Conservation (phyloP, 306 rosid species). For the Parietaria judaica region DNA sequence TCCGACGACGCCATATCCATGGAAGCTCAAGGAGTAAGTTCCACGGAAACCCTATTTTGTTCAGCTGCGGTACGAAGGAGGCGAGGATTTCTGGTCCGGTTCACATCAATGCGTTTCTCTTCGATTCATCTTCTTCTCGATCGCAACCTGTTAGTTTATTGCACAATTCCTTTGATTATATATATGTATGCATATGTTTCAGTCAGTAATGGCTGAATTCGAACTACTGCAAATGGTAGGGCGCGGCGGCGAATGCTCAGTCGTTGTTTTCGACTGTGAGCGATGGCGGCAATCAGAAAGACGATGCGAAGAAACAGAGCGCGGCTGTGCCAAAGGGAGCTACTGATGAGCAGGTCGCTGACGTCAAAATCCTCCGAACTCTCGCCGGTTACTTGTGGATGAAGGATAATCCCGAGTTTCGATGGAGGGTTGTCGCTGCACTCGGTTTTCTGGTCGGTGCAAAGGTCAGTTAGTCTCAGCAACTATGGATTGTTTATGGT, state of each 20-base stretch:
- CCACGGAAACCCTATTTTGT: constrained; percentile 18
- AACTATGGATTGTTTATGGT: not conserved
- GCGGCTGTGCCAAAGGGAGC: constrained; percentile 12
- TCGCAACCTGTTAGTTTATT: constrained; percentile 25
- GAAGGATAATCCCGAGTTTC: constrained; percentile 74
- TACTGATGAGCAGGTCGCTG: constrained; percentile 27
- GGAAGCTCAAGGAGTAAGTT: constrained; percentile 17
- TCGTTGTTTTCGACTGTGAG: constrained; percentile 26
- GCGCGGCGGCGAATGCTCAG: constrained; percentile 21
- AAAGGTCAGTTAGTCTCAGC: constrained; percentile 40
- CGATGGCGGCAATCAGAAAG: constrained; percentile 10
- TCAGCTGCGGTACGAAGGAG: not conserved
- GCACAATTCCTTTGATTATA: not conserved
- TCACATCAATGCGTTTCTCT: constrained; percentile 26
- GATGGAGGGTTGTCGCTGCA: constrained; percentile 66
- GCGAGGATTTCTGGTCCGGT: constrained; percentile 6
- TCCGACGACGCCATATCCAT: constrained; percentile 1
- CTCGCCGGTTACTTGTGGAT: constrained; percentile 93
- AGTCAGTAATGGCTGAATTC: not conserved
- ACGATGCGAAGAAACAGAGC: constrained; percentile 9
- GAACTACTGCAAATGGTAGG: constrained; percentile 10
- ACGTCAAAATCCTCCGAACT: constrained; percentile 57
- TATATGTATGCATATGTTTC: too few relatives aligned
- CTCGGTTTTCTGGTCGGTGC: constrained; percentile 86
- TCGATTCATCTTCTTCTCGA: constrained; percentile 21